Evolutionary conservation across 306 rosid species (phyloP).

Genomic region (Dryas octopetala): DNA sequence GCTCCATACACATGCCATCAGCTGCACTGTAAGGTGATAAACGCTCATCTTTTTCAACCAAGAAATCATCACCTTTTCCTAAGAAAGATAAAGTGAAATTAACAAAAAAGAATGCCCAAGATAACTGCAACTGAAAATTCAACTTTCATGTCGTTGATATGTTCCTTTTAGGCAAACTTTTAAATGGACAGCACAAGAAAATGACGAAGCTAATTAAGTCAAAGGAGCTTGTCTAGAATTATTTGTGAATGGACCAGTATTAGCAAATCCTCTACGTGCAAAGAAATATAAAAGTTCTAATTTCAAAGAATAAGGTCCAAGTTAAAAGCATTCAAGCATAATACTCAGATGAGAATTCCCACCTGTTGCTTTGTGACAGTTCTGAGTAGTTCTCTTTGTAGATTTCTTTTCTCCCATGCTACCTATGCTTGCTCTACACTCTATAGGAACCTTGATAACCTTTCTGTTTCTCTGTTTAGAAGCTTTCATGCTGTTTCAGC

Average conservation of each 20-base stretch:
- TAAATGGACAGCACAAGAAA: constrained; percentile 7
- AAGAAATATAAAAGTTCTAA: neutral
- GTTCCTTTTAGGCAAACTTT: constrained; percentile 10
- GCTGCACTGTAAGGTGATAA: constrained; percentile 29
- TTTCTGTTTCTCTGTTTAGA: constrained; percentile 28
- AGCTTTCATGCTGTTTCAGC: constrained; percentile 41
- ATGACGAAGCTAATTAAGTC: constrained; percentile 11
- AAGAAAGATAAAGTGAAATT: constrained; percentile 1
- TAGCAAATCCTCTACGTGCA: constrained; percentile 6
- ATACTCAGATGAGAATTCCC: constrained; percentile 7
- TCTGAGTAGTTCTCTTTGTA: constrained; percentile 29
- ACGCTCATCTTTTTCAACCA: constrained; percentile 31
- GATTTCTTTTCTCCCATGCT: constrained; percentile 33
- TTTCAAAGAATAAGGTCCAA: neutral
- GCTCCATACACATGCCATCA: constrained; percentile 18
- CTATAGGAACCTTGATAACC: constrained; percentile 38
- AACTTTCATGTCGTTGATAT: neutral
- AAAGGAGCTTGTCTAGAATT: neutral
- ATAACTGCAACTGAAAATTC: constrained; percentile 8
- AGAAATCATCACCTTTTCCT: constrained; percentile 38
- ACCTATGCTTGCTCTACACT: constrained; percentile 29
- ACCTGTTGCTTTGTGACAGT: constrained; percentile 43
- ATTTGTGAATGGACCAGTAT: constrained; percentile 4
- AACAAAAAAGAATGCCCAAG: constrained; percentile 12
- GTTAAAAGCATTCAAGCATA: constrained; percentile 6